Evolutionary conservation across 768 basidiomycete genomes (phyloP).

Genomic region (Podaxis pistillaris): DNA sequence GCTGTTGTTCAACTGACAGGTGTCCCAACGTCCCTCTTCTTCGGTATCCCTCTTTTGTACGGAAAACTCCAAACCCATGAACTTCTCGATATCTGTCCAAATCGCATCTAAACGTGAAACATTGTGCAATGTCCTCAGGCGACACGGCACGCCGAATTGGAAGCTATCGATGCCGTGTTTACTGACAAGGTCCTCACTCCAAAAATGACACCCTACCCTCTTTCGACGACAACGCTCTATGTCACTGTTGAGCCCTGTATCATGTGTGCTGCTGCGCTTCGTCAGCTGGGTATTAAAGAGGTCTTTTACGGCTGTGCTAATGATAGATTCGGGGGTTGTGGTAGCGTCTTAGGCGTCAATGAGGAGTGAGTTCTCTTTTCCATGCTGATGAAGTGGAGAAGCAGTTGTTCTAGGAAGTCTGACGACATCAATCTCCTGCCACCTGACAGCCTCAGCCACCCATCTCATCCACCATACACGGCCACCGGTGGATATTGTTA

Average conservation of each 20-base stretch:
- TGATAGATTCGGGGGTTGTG: slow-evolving; percentile 95
- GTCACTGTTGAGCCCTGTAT: slow-evolving; percentile 99
- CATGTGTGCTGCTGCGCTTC: slow-evolving; percentile 96
- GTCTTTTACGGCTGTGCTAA: slow-evolving; percentile 95
- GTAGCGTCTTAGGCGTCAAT: slow-evolving; percentile 90
- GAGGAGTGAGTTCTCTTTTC: slow-evolving; percentile 46
- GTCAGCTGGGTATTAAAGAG: slow-evolving; percentile 87
- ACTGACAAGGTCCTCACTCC: slow-evolving; percentile 59
- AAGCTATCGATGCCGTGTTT: slow-evolving; percentile 90
- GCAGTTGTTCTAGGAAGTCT: neutral
- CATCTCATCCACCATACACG: slow-evolving; percentile 69
- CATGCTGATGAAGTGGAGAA: neutral
- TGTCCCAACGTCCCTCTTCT: neutral
- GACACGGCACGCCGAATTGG: slow-evolving; percentile 95
- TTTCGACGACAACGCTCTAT: slow-evolving; percentile 82
- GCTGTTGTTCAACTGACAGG: neutral
- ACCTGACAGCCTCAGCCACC: slow-evolving; percentile 58
- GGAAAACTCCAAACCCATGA: neutral
- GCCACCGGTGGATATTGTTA: slow-evolving; percentile 76
- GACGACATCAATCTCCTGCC: neutral
- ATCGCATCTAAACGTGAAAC: neutral
- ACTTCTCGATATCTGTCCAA: neutral
- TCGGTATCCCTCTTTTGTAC: neutral
- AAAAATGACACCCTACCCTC: slow-evolving; percentile 50
- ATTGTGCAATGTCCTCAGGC: slow-evolving; percentile 51